These are phyloP conservation scores for Dimargaris cristalligena DNA, from an alignment of 192 early-diverging fungal genomes.

Conservation along the genomic window DNA sequence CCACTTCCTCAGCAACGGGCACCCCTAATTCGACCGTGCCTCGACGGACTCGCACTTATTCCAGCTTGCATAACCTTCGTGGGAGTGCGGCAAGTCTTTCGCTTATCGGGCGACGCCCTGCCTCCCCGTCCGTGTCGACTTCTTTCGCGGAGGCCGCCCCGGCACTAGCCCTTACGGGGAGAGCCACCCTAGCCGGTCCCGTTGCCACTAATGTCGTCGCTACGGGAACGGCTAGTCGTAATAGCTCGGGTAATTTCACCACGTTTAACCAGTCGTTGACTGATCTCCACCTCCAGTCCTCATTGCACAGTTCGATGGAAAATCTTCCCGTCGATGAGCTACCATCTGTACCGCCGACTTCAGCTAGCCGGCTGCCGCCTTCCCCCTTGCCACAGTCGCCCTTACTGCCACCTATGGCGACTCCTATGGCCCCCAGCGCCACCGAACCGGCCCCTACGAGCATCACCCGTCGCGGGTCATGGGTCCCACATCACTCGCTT, in stretches of 20 bases:
- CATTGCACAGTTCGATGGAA: background rate
- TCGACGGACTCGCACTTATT: background rate
- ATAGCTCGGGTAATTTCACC: constrained; percentile 8
- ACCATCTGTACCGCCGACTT: background rate
- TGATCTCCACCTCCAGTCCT: background rate
- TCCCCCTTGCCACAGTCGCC: background rate
- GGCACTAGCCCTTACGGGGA: background rate
- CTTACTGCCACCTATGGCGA: too few species aligned
- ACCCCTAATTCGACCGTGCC: background rate
- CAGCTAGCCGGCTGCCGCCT: background rate
- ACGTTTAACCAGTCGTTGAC: background rate
- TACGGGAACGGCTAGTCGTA: background rate
- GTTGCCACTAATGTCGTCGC: constrained; percentile 4
- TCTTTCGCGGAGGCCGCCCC: background rate
- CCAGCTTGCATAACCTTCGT: background rate
- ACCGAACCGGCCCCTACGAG: background rate
- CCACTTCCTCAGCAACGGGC: background rate
- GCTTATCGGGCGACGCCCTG: background rate
- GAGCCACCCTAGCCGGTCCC: constrained; percentile 2
- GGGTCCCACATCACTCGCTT: too few species aligned
- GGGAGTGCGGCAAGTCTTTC: background rate
- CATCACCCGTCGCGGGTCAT: too few species aligned
- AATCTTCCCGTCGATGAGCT: background rate
- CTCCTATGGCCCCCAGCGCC: background rate
- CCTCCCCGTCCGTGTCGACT: background rate